Percentiles rank a stretch among this genome's conserved stretches.
phyloP scores from a whole-genome alignment of 1,284 basidiomycete species.

The Naganishia cerealis region DNA sequence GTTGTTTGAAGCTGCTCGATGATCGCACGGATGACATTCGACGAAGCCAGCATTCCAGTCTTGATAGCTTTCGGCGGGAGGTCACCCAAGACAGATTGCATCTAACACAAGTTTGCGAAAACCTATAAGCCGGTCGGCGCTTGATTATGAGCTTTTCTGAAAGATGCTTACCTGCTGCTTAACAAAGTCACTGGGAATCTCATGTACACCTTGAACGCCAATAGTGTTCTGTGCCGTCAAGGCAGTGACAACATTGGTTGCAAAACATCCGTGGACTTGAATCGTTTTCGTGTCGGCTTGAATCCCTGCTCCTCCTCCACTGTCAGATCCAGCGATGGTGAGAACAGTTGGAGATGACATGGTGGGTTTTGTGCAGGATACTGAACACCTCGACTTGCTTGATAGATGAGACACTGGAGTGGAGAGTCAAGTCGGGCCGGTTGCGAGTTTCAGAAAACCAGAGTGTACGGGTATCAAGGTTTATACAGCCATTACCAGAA shows the following conservation, averaged over 20 bases:
- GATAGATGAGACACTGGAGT: not conserved
- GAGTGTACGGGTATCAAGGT: too few species aligned
- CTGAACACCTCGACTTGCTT: too few species aligned
- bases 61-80: slow-evolving; percentile 76
- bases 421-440: not conserved
- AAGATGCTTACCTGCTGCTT: slow-evolving; percentile 62
- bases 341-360: slow-evolving; percentile 34
- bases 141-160: not conserved
- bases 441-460: not conserved
- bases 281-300: slow-evolving; percentile 84
- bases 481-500: too few species aligned
- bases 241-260: slow-evolving; percentile 82
- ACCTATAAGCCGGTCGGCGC: not conserved
- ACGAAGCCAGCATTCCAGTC: slow-evolving; percentile 77
- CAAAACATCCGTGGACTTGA: slow-evolving; percentile 76
- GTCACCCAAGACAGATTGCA: slow-evolving; percentile 73
- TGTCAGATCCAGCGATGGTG: slow-evolving; percentile 59
- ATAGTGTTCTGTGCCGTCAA: slow-evolving; percentile 87
- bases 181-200: slow-evolving; percentile 68
- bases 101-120: slow-evolving; percentile 56
- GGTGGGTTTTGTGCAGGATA: not conserved
- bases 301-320: slow-evolving; percentile 85
- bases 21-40: slow-evolving; percentile 53
- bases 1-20: slow-evolving; percentile 42
- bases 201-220: slow-evolving; percentile 74